Base-by-base conservation (phyloP, 148 eudicot species). In the Vaccinium myrtillus region DNA sequence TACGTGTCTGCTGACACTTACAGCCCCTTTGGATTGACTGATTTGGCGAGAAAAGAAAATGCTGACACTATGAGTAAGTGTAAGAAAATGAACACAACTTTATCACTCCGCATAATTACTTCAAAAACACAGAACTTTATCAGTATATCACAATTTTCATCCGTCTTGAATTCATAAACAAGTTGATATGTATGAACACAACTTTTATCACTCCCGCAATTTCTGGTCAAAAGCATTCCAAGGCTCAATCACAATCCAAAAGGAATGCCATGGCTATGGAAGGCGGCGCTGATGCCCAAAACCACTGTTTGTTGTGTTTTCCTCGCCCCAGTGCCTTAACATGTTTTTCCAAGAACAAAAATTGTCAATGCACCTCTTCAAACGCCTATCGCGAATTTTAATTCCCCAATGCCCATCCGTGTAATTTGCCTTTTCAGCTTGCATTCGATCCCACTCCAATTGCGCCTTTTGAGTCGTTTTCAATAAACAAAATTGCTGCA, bases 261-360 rank as follows among this genome's bases (percentile, higher is more conserved):
- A 14, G 21, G 4, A 39, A 36, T 15, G 77, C 49, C 49, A 73
- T 36, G 77, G 77, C 49, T 73, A 73, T 32, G 77, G 77, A 36
- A 69, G 93, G 94, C 25, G 92, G 90, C 32, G 92, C 25, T 73
- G 56, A 50, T 19, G 79, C 49, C 27, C 55, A 15, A 78, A 18
- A 55, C 83, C 88, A 27, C 87, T 89, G 50, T 89, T 86, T 27
- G 96, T 91, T 91, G 90, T 90, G 61, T 95, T 95, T 2, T 83
- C 89, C 84, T 94, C 94, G 51, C 97, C 98, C 98, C 98, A 95
- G 71, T 95, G 98, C 83, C 63, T 86, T 69, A 95, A 81, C 98
- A 94, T 95, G 82, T 92, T 81, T 88, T 92, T 90, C 98, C 98
- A 95, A 21, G 89, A 88, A 78, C 98, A 95, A 81, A 86, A 73